These are phyloP conservation scores for Coniochaeta sp. DNA, from an alignment of 2,329 filamentous ascomycete genomes.

Conservation along the genomic window DNA sequence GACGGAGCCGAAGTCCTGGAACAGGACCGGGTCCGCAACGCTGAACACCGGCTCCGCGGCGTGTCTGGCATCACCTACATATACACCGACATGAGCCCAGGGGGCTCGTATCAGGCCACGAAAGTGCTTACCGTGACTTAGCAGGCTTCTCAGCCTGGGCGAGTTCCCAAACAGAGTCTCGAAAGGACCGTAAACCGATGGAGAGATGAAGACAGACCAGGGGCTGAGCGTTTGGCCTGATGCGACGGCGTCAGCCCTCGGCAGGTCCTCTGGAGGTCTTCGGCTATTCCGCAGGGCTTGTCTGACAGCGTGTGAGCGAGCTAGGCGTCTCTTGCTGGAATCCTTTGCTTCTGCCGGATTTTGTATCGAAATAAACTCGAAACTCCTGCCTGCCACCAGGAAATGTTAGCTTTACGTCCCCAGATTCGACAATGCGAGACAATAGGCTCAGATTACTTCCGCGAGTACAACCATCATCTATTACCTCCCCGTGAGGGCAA, in stretches of 20 bases:
- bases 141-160: neutral
- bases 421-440: neutral
- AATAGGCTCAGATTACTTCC: neutral
- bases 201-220: neutral
- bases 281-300: constrained; percentile 1
- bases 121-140: neutral
- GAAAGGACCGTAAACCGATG: neutral
- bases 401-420: neutral
- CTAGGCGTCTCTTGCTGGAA: neutral
- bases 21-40: constrained; percentile 23
- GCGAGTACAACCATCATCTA: neutral
- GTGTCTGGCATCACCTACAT: constrained; percentile 15
- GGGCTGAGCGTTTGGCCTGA: neutral
- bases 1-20: constrained; percentile 28
- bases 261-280: neutral
- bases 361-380: neutral
- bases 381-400: neutral
- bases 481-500: neutral
- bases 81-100: neutral
- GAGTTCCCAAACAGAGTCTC: neutral
- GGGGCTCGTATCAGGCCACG: neutral
- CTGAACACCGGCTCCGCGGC: constrained; percentile 28
- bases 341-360: neutral
- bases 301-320: constrained; percentile 3
- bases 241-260: neutral